Conservation (phyloP, 176 grass and related monocot species). For the Triticum monococcum region DNA sequence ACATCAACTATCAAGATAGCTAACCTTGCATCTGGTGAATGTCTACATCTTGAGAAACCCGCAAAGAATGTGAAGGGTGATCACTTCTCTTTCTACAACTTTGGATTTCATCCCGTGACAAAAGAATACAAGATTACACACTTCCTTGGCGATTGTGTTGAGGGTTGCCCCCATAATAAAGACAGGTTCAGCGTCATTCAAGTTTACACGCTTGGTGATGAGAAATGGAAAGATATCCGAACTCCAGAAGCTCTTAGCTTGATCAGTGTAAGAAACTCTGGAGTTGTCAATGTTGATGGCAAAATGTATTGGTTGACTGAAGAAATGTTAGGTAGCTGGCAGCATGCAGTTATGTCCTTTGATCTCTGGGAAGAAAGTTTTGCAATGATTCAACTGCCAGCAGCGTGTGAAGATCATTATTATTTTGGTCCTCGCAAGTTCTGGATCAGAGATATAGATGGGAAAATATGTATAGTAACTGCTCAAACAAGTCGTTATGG, state of each 20-base stretch:
- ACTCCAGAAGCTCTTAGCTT: constrained; percentile 9
- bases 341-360: constrained; percentile 16
- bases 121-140: constrained; percentile 39
- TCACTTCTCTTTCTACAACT: constrained; percentile 19
- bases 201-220: constrained; percentile 37
- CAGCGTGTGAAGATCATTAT: not conserved
- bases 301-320: constrained; percentile 33
- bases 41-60: constrained; percentile 14
- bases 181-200: constrained; percentile 1
- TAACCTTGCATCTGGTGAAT: constrained; percentile 6
- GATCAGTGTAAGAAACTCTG: not conserved
- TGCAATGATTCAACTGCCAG: constrained; percentile 12
- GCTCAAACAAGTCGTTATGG: not conserved
- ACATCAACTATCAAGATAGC: constrained; percentile 3
- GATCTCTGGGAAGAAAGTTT: constrained; percentile 30
- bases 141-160: not conserved
- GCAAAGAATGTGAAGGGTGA: not conserved
- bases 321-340: not conserved
- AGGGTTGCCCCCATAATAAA: not conserved
- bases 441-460: constrained; percentile 12
- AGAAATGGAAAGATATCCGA: constrained; percentile 21
- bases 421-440: not conserved
- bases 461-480: constrained; percentile 6
- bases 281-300: constrained; percentile 13
- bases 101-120: constrained; percentile 7